Evolutionary conservation across 1,284 basidiomycete species (phyloP).

Genomic region (Boletus smithii): DNA sequence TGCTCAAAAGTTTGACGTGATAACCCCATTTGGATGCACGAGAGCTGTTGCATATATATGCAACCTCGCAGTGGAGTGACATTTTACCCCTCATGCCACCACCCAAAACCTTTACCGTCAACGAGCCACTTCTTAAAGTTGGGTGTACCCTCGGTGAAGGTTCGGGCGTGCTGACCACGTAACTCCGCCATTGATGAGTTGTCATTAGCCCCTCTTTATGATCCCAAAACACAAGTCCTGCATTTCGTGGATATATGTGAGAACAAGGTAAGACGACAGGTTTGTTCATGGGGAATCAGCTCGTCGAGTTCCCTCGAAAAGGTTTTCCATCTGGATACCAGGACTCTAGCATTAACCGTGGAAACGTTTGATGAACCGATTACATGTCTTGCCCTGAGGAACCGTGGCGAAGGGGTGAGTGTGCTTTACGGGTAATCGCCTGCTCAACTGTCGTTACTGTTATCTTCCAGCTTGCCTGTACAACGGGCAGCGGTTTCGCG

Average conservation of each 20-base stretch:
- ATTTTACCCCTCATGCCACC: constrained; percentile 12
- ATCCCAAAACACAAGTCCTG: constrained; percentile 46
- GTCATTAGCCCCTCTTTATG: constrained; percentile 57
- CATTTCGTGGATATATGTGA: constrained; percentile 68
- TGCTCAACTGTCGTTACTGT: not conserved
- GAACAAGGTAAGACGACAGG: constrained; percentile 42
- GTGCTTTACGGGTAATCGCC: not conserved
- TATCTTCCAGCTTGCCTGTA: constrained; percentile 20
- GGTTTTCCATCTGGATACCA: constrained; percentile 25
- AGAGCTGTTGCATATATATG: constrained; percentile 11
- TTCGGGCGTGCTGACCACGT: constrained; percentile 25
- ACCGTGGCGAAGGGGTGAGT: constrained; percentile 16
- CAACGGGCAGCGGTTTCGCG: constrained; percentile 21
- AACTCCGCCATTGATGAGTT: constrained; percentile 8
- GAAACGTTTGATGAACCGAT: constrained; percentile 27
- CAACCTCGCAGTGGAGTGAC: not conserved
- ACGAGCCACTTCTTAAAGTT: constrained; percentile 50
- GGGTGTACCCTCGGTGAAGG: constrained; percentile 68
- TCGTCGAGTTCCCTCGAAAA: constrained; percentile 8
- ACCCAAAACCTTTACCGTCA: constrained; percentile 27
- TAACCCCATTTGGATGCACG: constrained; percentile 10
- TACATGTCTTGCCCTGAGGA: constrained; percentile 24
- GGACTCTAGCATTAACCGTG: constrained; percentile 9
- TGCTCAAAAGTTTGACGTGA: constrained; percentile 5
- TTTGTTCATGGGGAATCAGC: constrained; percentile 35